Conservation (phyloP, 2,329 filamentous ascomycete genomes). For the Colletotrichum eremochloae region DNA sequence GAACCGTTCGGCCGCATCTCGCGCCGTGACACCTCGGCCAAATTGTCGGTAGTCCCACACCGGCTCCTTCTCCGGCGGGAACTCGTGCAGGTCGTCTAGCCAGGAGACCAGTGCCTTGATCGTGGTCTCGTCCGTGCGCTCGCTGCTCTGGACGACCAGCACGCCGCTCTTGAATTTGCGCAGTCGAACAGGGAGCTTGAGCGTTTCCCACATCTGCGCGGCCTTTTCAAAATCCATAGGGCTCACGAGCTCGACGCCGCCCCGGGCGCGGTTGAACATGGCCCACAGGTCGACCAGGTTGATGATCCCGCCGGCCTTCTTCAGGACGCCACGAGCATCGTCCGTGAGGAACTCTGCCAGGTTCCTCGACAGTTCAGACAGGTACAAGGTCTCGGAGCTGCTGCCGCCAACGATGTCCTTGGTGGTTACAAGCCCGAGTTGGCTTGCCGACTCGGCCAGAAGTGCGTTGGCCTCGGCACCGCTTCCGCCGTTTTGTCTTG, state of each 20-base stretch:
- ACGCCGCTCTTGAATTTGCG: constrained; percentile 93
- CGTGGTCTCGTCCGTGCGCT: constrained; percentile 92
- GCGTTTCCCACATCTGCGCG: constrained; percentile 86
- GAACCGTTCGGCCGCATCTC: constrained; percentile 89
- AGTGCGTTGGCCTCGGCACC: constrained; percentile 80
- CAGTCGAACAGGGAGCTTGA: constrained; percentile 87
- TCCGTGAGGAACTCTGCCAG: constrained; percentile 91
- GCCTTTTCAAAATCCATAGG: constrained; percentile 94
- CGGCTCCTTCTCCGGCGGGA: constrained; percentile 74
- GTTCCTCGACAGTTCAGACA: constrained; percentile 88
- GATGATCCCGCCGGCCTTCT: constrained; percentile 87
- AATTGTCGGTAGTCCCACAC: constrained; percentile 83
- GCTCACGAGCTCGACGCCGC: constrained; percentile 93
- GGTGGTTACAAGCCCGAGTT: constrained; percentile 90
- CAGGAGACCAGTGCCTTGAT: constrained; percentile 81
- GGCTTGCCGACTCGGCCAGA: constrained; percentile 84
- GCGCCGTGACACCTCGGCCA: constrained; percentile 88
- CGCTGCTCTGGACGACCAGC: constrained; percentile 90
- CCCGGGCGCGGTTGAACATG: constrained; percentile 91
- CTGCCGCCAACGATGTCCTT: constrained; percentile 89
- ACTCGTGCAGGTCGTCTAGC: constrained; percentile 79
- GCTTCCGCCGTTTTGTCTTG: constrained; percentile 73
- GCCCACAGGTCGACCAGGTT: constrained; percentile 93
- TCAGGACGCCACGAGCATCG: constrained; percentile 82
- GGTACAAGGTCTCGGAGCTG: constrained; percentile 84